Evolutionary conservation across 345 rosid genomes (phyloP).

Genomic region (Gossypium stocksii): DNA sequence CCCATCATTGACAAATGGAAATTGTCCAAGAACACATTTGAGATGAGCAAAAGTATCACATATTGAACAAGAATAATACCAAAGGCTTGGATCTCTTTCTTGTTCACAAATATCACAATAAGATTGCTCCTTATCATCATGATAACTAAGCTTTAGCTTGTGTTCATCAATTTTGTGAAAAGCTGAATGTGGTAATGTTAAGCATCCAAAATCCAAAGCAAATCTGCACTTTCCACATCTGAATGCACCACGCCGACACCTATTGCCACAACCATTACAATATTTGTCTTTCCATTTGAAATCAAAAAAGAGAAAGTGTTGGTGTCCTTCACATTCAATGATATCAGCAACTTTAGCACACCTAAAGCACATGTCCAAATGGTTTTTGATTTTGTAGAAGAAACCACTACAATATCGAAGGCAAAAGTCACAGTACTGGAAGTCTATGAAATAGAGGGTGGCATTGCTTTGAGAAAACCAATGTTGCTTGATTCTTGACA

Average conservation of each 20-base stretch:
- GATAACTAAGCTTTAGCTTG: not conserved
- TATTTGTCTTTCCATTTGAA: too few relatives aligned
- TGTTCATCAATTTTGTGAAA: not conserved
- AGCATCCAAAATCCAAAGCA: not conserved
- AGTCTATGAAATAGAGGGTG: rapidly evolving
- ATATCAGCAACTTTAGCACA: too few relatives aligned
- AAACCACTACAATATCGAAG: rapidly evolving
- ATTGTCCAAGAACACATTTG: too few relatives aligned
- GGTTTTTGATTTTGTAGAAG: rapidly evolving
- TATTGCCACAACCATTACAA: too few relatives aligned
- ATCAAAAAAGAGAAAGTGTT: too few relatives aligned
- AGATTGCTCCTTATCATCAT: not conserved
- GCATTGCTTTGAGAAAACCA: not conserved
- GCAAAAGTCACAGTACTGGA: rapidly evolving
- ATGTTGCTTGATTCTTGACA: too few relatives aligned
- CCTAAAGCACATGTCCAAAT: not conserved
- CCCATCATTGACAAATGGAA: too few relatives aligned
- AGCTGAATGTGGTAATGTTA: not conserved
- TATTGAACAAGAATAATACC: not conserved
- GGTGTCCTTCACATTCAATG: too few relatives aligned
- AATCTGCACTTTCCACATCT: not conserved
- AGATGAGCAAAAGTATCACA: too few relatives aligned
- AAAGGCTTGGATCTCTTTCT: not conserved
- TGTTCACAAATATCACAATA: not conserved
- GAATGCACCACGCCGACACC: too few relatives aligned